Evolutionary conservation across 2,329 filamentous ascomycete genomes (phyloP).

Genomic region (Aspergillus thermomutatus): DNA sequence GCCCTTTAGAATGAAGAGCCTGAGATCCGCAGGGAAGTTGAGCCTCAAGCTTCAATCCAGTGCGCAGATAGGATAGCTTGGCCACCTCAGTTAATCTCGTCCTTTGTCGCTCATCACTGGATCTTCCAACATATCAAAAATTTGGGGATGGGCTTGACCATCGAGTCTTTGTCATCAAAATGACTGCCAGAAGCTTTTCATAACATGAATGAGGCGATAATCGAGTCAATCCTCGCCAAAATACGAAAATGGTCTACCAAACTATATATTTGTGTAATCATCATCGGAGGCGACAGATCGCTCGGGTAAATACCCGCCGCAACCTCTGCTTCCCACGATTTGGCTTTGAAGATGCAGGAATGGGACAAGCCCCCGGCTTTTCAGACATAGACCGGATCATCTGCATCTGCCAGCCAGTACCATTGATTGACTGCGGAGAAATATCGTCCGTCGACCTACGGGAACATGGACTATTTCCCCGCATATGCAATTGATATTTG

Average conservation of each 20-base stretch:
- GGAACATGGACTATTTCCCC: background rate
- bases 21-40: background rate
- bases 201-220: background rate
- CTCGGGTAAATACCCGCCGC: background rate
- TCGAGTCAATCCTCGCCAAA: background rate
- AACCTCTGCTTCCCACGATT: background rate
- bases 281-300: background rate
- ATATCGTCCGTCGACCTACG: background rate
- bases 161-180: background rate
- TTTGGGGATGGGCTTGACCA: background rate
- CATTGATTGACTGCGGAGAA: background rate
- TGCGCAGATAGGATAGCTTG: background rate
- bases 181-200: background rate
- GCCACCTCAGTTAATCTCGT: too few relatives aligned
- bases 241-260: background rate
- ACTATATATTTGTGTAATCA: background rate
- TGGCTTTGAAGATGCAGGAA: background rate
- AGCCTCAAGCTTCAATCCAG: background rate
- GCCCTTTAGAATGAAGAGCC: too few relatives aligned
- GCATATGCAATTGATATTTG: background rate
- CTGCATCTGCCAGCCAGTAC: background rate
- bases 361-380: background rate
- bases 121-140: background rate
- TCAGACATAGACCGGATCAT: background rate
- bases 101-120: background rate